Percentiles rank a stretch among this genome's conserved stretches.
phyloP scores from a whole-genome alignment of 371 early-diverging fungal genomes.

The Choanephora cucurbitarum region DNA sequence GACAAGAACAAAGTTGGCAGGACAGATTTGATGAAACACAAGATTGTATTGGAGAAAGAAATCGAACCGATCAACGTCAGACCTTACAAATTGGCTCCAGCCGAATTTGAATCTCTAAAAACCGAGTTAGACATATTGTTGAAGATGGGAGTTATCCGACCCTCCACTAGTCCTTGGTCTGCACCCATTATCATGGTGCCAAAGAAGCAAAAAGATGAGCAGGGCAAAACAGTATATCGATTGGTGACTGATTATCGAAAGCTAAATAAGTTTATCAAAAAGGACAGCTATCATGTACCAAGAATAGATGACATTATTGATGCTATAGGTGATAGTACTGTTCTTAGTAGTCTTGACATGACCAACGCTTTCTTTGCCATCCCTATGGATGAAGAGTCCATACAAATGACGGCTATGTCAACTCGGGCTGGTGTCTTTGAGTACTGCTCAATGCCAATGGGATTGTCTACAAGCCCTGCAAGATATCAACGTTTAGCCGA shows the following conservation, averaged over 20 bases:
- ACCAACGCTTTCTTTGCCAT: constrained; percentile 35
- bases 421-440: constrained; percentile 32
- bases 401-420: constrained; percentile 50
- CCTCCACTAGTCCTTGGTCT: constrained; percentile 21
- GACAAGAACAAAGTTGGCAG: constrained; percentile 1
- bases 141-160: constrained; percentile 15
- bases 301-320: constrained; percentile 38
- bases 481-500: constrained; percentile 40
- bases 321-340: constrained; percentile 12
- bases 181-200: constrained; percentile 43
- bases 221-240: constrained; percentile 10
- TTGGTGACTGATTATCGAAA: constrained; percentile 32
- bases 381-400: constrained; percentile 20
- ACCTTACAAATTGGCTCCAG: not conserved
- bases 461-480: constrained; percentile 33
- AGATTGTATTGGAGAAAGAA: not conserved
- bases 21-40: not conserved
- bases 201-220: constrained; percentile 41
- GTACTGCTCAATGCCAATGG: constrained; percentile 38
- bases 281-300: constrained; percentile 42
- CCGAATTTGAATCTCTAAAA: constrained; percentile 7
- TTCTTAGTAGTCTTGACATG: constrained; percentile 12
- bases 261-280: constrained; percentile 39
- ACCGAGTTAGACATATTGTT: constrained; percentile 13
- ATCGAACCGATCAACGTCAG: not conserved